phyloP scores from a whole-genome alignment of 2,329 filamentous ascomycete species.

The Arachnomyces sp. region DNA sequence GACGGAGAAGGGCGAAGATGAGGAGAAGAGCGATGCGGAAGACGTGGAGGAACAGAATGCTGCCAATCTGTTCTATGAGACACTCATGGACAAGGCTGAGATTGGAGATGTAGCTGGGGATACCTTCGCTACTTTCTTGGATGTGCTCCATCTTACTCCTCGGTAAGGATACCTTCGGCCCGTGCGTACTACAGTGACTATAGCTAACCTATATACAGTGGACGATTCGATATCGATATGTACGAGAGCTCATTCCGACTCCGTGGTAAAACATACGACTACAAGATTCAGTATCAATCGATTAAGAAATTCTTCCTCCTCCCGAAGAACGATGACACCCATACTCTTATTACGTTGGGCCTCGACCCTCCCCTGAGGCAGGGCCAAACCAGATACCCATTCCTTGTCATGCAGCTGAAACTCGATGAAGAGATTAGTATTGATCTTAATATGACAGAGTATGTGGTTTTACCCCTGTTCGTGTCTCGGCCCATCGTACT shows the following conservation, averaged over 20 bases:
- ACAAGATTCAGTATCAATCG: slow-evolving; percentile 97
- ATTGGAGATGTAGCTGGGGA: slow-evolving; percentile 99
- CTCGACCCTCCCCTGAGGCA: slow-evolving; percentile 91
- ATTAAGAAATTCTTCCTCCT: slow-evolving; percentile 99
- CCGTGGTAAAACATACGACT: slow-evolving; percentile 98
- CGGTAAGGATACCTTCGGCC: slow-evolving; percentile 47
- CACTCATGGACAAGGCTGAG: slow-evolving; percentile 94
- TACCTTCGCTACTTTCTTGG: slow-evolving; percentile 93
- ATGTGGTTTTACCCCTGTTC: slow-evolving; percentile 13
- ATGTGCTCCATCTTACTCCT: slow-evolving; percentile 92
- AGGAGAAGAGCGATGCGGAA: slow-evolving; percentile 54
- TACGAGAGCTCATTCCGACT: slow-evolving; percentile 96
- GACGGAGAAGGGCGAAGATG: slow-evolving; percentile 58
- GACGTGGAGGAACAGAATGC: slow-evolving; percentile 78
- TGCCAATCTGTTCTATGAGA: slow-evolving; percentile 96
- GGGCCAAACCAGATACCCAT: slow-evolving; percentile 94
- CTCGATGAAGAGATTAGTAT: slow-evolving; percentile 94
- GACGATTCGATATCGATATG: slow-evolving; percentile 99
- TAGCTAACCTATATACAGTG: slow-evolving; percentile 49
- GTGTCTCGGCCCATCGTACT: neutral
- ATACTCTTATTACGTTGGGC: slow-evolving; percentile 89
- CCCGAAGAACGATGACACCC: slow-evolving; percentile 95
- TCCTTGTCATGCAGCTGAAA: slow-evolving; percentile 98
- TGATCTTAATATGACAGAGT: slow-evolving; percentile 88
- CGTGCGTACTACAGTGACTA: neutral